These are phyloP conservation scores for Eruca vesicaria DNA, from an alignment of 441 rosid species.

Conservation along the genomic window DNA sequence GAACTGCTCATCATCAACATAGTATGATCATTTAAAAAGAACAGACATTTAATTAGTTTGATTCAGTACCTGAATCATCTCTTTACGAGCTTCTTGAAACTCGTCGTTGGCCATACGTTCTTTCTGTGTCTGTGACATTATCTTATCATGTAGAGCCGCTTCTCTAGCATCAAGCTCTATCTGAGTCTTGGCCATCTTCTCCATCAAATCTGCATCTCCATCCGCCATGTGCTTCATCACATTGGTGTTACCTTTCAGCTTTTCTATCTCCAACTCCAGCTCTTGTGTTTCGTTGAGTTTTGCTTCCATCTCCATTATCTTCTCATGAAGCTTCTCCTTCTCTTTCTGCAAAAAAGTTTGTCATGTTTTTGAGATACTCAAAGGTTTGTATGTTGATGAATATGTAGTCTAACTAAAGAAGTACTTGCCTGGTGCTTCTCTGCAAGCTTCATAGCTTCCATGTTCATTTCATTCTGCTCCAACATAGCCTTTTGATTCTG, in stretches of 20 bases:
- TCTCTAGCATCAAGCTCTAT: conserved; percentile 51
- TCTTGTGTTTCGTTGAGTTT: conserved; percentile 63
- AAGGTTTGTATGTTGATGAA: not conserved
- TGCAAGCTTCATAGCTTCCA: conserved; percentile 49
- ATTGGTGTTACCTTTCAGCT: conserved; percentile 48
- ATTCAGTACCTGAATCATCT: conserved; percentile 50
- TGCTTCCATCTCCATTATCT: conserved; percentile 53
- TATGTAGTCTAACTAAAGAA: not conserved
- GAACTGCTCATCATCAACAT: conserved; percentile 4
- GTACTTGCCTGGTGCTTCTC: conserved; percentile 57
- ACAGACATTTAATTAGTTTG: too few species aligned
- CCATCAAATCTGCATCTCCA: conserved; percentile 37
- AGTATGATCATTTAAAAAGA: not conserved
- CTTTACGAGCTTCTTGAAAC: conserved; percentile 63
- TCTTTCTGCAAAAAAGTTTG: conserved; percentile 47
- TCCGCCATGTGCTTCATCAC: conserved; percentile 68
- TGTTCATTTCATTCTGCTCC: conserved; percentile 71
- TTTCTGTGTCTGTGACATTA: not conserved
- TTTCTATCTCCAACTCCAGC: conserved; percentile 69
- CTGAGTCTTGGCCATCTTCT: conserved; percentile 39
- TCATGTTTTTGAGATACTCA: not conserved
- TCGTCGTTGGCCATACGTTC: conserved; percentile 48
- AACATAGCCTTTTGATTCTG: conserved; percentile 58
- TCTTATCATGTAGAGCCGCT: conserved; percentile 20
- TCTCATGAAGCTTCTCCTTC: conserved; percentile 50